Evolutionary conservation across 2,329 filamentous ascomycete genomes (phyloP).

Genomic region (Curvularia lunata): DNA sequence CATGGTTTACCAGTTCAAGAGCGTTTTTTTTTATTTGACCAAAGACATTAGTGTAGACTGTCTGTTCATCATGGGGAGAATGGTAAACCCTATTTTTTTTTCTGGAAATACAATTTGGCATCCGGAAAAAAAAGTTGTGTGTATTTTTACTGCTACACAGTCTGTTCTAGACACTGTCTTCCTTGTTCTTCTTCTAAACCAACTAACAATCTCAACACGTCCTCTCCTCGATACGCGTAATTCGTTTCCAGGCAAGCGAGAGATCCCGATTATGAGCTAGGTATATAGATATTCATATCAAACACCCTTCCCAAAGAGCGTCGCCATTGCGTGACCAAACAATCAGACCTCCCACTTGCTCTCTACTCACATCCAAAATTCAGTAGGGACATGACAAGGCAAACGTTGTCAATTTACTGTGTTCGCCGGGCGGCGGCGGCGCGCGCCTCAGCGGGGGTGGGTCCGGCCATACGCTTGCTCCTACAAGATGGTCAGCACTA

Average conservation of each 20-base stretch:
- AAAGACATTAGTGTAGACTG: no score
- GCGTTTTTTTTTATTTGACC: no score
- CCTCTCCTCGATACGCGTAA: not conserved
- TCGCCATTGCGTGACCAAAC: not conserved
- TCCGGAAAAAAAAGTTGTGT: not conserved
- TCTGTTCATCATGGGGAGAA: no score
- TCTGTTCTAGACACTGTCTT: not conserved
- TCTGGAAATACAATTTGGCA: no score
- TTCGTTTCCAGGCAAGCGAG: not conserved
- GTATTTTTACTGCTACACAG: not conserved
- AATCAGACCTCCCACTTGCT: not conserved
- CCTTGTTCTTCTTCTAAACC: not conserved
- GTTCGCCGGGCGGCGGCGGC: slow-evolving; percentile 12
- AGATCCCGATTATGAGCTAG: slow-evolving; percentile 2
- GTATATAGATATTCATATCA: slow-evolving; percentile 3
- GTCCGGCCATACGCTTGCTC: slow-evolving; percentile 22
- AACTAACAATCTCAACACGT: not conserved
- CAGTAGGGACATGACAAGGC: not conserved
- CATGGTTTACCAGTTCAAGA: no score
- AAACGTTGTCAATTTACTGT: slow-evolving; percentile 6
- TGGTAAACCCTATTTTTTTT: no score
- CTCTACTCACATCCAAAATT: not conserved
- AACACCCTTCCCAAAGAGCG: no score
- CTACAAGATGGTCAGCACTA: slow-evolving; percentile 9
- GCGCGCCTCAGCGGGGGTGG: slow-evolving; percentile 10